Evolutionary conservation across 2,329 filamentous ascomycete species (phyloP), one percentile per base, ranked within the genome.

Genomic region (Trichoderma semiorbis): DNA sequence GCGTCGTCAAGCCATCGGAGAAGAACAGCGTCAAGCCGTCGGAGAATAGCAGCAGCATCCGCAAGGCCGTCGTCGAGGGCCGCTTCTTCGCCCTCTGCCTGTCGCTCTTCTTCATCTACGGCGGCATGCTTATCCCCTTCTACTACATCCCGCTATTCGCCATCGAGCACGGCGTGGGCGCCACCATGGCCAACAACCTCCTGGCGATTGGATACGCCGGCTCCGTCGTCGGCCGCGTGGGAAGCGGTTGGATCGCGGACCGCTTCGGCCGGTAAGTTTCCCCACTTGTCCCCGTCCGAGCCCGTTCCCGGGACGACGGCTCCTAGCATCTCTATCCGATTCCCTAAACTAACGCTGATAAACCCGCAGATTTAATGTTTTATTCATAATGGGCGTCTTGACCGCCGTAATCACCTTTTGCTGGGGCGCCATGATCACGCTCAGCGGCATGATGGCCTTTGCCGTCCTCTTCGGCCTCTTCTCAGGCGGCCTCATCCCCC

Each of bases 121-220:
- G 74, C 26, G 78, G 79, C 12, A 75, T 79, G 75, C 74, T 78
- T 10, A 73, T 81, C 2, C 79, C 79, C 0, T 80, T 78, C 65
- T 75, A 75, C 60, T 80, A 76, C 73, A 77, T 80, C 7, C 85
- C 88, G 68, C 79, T 86, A 7, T 91, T 87, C 77, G 88, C 87
- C 7, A 79, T 85, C 7, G 78, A 83, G 0, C 79, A 82, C 1
- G 78, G 80, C 10, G 83, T 89, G 55, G 83, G 85, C 2, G 79
- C 79, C 21, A 80, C 84, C 24, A 80, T 89, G 12, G 85, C 86
- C 2, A 90, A 90, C 79, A 90, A 90, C 74, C 83, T 91, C 43
- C 82, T 91, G 7, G 83, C 89, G 10, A 87, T 92, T 73, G 83
- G 91, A 75, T 91, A 91, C 76, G 84, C 85, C 0, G 87, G 87